phyloP scores from a whole-genome alignment of 352 stramenopile species.

The Thraustochytrium striatum region DNA sequence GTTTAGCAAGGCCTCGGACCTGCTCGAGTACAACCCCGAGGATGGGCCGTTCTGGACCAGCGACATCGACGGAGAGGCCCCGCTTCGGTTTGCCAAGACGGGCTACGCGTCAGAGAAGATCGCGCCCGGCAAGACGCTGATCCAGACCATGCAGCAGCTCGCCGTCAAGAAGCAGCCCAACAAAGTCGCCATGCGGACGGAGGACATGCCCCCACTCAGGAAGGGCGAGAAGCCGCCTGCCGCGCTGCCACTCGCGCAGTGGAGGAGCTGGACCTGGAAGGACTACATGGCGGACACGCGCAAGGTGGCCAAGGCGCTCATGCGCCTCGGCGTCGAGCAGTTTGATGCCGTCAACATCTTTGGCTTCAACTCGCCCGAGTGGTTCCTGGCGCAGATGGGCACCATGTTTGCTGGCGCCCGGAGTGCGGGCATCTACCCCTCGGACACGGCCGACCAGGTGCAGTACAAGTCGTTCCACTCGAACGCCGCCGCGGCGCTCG shows the following conservation, averaged over 20 bases:
- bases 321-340: constrained; percentile 66
- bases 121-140: constrained; percentile 52
- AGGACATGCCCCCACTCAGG: constrained; percentile 9
- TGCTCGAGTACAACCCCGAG: not conserved
- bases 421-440: constrained; percentile 91
- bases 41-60: constrained; percentile 19
- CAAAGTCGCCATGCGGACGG: constrained; percentile 51
- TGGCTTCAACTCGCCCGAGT: constrained; percentile 84
- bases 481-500: constrained; percentile 81
- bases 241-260: constrained; percentile 20
- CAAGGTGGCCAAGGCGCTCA: constrained; percentile 71
- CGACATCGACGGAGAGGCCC: not conserved
- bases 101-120: not conserved
- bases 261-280: constrained; percentile 45
- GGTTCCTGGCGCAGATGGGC: constrained; percentile 83
- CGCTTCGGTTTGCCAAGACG: not conserved
- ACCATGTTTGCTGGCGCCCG: constrained; percentile 84
- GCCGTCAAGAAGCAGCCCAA: constrained; percentile 52
- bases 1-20: constrained; percentile 29
- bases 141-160: constrained; percentile 54
- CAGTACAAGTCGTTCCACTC: constrained; percentile 89
- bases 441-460: constrained; percentile 80
- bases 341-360: constrained; percentile 79
- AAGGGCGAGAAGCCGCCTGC: constrained; percentile 10
- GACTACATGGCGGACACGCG: constrained; percentile 63